These are phyloP conservation scores for Saksenaea vasiformis DNA, from an alignment of 371 early-diverging fungal species.

Conservation along the genomic window DNA sequence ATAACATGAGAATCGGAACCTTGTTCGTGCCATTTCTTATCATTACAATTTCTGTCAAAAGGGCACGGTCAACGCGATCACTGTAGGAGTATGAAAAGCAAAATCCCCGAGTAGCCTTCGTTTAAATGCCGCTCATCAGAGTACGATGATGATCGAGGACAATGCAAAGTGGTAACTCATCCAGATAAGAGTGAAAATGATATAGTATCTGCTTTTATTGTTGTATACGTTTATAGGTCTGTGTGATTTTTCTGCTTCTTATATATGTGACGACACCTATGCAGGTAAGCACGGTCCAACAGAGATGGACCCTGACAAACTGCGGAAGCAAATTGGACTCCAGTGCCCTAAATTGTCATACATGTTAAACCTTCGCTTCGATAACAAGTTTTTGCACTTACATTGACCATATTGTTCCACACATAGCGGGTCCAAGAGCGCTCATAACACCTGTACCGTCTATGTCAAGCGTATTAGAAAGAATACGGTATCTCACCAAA, in stretches of 20 bases:
- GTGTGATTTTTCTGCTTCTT: constrained; percentile 22
- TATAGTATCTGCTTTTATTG: neutral
- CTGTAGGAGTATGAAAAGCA: too few species aligned
- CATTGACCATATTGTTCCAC: constrained; percentile 44
- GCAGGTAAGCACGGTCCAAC: constrained; percentile 21
- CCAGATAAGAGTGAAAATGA: neutral
- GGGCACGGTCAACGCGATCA: too few species aligned
- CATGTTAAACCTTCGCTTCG: too few species aligned
- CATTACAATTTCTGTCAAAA: too few species aligned
- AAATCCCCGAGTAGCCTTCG: too few species aligned
- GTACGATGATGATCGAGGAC: too few species aligned
- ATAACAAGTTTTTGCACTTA: too few species aligned
- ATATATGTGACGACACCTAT: constrained; percentile 28
- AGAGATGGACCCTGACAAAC: constrained; percentile 26
- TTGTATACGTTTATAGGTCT: neutral
- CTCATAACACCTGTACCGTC: constrained; percentile 47
- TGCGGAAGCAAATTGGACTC: constrained; percentile 28
- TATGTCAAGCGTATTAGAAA: neutral
- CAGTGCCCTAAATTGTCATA: constrained; percentile 20
- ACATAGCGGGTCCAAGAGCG: constrained; percentile 46
- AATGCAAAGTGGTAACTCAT: too few species aligned
- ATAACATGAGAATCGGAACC: neutral
- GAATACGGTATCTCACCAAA: neutral
- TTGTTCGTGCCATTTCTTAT: neutral
- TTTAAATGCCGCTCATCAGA: too few species aligned